These are phyloP conservation scores for Xerocomus nothofagi DNA, from an alignment of 1,284 basidiomycete genomes.

Conservation along the genomic window DNA sequence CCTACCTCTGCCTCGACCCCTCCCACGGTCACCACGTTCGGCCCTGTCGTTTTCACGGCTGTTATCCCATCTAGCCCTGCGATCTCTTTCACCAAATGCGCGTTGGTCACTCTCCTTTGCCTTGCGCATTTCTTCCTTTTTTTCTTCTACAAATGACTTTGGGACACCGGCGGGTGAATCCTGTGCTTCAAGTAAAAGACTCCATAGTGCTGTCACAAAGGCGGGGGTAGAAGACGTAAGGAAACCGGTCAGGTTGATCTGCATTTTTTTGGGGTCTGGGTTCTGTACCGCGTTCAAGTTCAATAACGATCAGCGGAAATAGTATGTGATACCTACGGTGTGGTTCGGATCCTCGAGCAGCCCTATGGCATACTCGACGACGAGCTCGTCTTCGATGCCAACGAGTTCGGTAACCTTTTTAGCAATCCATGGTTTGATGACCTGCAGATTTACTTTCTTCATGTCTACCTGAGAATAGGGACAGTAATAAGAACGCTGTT, in stretches of 20 bases:
- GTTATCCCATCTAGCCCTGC: conserved; percentile 67
- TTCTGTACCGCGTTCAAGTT: conserved; percentile 45
- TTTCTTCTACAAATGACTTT: conserved; percentile 90
- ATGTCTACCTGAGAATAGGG: conserved; percentile 69
- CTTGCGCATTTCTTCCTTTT: conserved; percentile 89
- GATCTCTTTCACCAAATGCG: conserved; percentile 69
- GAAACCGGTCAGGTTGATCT: conserved; percentile 92
- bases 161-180: conserved; percentile 88
- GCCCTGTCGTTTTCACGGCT: conserved; percentile 56
- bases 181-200: conserved; percentile 87
- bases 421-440: conserved; percentile 92
- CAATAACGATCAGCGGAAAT: background rate
- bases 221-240: conserved; percentile 75
- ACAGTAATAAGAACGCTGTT: background rate
- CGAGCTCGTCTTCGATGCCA: conserved; percentile 95
- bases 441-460: conserved; percentile 88
- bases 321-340: conserved; percentile 54
- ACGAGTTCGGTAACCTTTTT: conserved; percentile 88
- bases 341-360: conserved; percentile 83
- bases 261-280: conserved; percentile 94
- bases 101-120: conserved; percentile 71
- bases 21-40: conserved; percentile 49
- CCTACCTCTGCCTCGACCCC: conserved; percentile 47
- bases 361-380: conserved; percentile 94
- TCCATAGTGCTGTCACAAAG: conserved; percentile 92